phyloP scores from a whole-genome alignment of 1,139 yeast genomes.

The Candida glucosophila region DNA sequence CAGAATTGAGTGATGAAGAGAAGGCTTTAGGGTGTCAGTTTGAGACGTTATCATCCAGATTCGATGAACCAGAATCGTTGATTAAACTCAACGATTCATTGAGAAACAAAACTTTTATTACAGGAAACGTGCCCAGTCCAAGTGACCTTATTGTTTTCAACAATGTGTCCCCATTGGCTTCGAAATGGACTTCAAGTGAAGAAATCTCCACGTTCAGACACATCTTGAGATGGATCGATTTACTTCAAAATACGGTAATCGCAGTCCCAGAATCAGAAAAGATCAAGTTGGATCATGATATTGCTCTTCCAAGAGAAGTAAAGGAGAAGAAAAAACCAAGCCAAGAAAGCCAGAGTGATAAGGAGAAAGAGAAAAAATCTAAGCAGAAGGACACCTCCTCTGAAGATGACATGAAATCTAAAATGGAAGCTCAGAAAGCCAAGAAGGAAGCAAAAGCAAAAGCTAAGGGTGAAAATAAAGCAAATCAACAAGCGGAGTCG shows the following conservation, averaged over 20 bases:
- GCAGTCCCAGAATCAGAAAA: constrained; percentile 45
- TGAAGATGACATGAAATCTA: constrained; percentile 59
- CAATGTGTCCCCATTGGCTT: constrained; percentile 51
- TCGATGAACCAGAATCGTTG: constrained; percentile 47
- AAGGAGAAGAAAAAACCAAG: constrained; percentile 43
- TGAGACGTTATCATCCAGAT: constrained; percentile 57
- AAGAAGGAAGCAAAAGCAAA: constrained; percentile 69
- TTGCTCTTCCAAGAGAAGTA: constrained; percentile 52
- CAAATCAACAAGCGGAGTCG: constrained; percentile 48
- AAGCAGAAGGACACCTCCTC: constrained; percentile 19
- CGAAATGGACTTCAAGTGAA: constrained; percentile 46
- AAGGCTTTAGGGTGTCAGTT: constrained; percentile 78
- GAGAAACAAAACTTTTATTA: constrained; percentile 60
- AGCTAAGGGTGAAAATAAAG: constrained; percentile 54
- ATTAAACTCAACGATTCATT: constrained; percentile 60
- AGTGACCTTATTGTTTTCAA: constrained; percentile 66
- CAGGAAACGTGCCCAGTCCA: constrained; percentile 55
- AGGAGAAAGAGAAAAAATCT: constrained; percentile 26
- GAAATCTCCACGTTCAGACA: constrained; percentile 61
- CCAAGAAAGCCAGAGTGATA: constrained; percentile 14
- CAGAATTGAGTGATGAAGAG: constrained; percentile 37
- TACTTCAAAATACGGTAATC: constrained; percentile 62
- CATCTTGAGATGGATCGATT: constrained; percentile 84
- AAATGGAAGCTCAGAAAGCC: constrained; percentile 55
- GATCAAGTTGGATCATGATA: constrained; percentile 48